Evolutionary conservation across 768 basidiomycete genomes (phyloP), one percentile per base, ranked within the genome.

Genomic region (Leccinum pellstonianum): DNA sequence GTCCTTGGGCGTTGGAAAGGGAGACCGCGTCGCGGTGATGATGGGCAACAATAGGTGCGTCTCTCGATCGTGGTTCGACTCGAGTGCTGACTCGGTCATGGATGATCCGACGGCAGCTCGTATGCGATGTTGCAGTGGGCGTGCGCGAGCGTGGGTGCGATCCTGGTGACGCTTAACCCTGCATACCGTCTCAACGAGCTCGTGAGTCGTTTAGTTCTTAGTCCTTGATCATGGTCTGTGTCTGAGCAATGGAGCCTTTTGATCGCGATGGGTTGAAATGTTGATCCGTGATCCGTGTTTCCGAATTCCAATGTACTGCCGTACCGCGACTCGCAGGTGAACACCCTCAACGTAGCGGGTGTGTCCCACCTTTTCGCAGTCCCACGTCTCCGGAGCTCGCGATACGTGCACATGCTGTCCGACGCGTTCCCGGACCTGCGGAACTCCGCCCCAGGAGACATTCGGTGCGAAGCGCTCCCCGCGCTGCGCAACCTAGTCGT

Each of bases 111-210:
- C 41, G 41, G 31, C 62, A 92, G 91, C 67, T 79, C 89, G 17
- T 94, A 94, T 69, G 90, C 90, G 0, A 79, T 83, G 76, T 74
- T 93, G 23, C 91, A 94, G 65, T 93, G 90, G 91, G 91, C 91
- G 3, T 90, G 88, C 59, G 89, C 90, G n/a, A 84, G 83, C 53
- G 80, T 92, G 59, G 91, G 91, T n/a, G 91, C 89, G 12, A 85
- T 93, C 56, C 73, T 93, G 37, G 90, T 90, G 21, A 92, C 91
- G 8, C 78, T 93, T 50, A 94, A 94, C 64, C 92, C 91, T 3
- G 89, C 91, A 0, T 93, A 91, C 68, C 83, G 86, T 27, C 64
- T 85, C 6, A 77, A 80, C 35, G 91, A 94, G 68, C 77, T 93
- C 54, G 90, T 90, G 60, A 54, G 81, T 76, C 50, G 10, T 23